Evolutionary conservation across 2,329 filamentous ascomycete species (phyloP), one percentile per base, ranked within the genome.

Genomic region (Neonectria ditissima): DNA sequence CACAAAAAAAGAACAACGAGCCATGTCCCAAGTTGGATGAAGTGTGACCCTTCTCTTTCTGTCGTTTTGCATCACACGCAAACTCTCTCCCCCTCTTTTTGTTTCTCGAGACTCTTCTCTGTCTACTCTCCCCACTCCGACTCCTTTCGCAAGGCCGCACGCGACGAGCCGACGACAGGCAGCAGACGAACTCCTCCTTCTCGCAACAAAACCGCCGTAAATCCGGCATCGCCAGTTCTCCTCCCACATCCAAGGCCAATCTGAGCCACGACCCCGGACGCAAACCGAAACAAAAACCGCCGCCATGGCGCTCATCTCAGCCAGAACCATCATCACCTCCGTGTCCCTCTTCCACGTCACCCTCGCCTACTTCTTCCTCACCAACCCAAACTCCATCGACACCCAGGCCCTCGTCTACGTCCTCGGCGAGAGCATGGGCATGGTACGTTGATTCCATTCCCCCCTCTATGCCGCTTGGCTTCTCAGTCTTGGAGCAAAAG

Each of bases 291-390:
- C n/a, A n/a, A n/a, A 30, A 28, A 30, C 51, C 51, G 59, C 72
- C 72, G 83, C 56, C 65, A 97, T 97, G 94, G 91, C 89, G 32
- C 83, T 97, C 77, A 86, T 97, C 74, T 94, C 92, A 2, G 89
- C 90, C 65, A 91, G 87, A 75, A 92, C 91, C 9, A 90, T 97
- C 78, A 91, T 97, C 72, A 91, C 92, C 71, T 90, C 89, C 55
- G 82, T 97, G 71, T 92, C 91, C 71, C 86, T 97, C 76, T 93
- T 96, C 82, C 92, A 97, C 80, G 80, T 97, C 68, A 92, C 92
- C 6, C 83, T 96, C 52, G 93, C 90, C 73, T 94, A 91, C 80
- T 93, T 96, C 82, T 91, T 97, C 81, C 84, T 97, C 73, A 91
- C 88, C 44, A 89, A 86, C 62, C 94, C 94, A 6, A 81, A 82